Evolutionary conservation across 345 rosid genomes (phyloP).

Genomic region (Populus simonii): DNA sequence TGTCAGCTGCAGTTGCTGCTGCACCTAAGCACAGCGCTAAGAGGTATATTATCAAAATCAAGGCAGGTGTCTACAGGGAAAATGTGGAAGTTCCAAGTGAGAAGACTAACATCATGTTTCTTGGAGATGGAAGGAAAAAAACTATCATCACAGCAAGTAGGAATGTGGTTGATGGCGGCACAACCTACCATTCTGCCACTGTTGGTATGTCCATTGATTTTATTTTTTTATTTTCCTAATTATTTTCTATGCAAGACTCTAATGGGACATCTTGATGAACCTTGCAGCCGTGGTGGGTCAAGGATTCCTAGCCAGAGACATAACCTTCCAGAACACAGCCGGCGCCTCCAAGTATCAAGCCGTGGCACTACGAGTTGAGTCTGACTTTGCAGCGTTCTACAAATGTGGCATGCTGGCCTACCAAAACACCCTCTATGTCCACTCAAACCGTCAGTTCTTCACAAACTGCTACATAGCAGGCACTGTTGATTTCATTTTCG

Average conservation of each 20-base stretch:
- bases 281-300: conserved; percentile 71
- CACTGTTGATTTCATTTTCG: conserved; percentile 84
- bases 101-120: conserved; percentile 71
- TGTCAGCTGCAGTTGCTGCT: conserved; percentile 63
- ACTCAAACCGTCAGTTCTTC: conserved; percentile 68
- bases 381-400: conserved; percentile 78
- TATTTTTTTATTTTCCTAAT: neutral
- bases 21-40: conserved; percentile 58
- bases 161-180: conserved; percentile 71
- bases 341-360: conserved; percentile 76
- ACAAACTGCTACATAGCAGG: conserved; percentile 60
- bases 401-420: conserved; percentile 65
- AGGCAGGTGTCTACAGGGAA: conserved; percentile 73
- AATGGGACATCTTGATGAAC: neutral
- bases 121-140: conserved; percentile 69
- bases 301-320: conserved; percentile 65
- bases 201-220: conserved; percentile 51
- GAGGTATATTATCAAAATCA: conserved; percentile 65
- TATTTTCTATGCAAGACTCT: neutral
- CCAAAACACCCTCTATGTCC: conserved; percentile 77
- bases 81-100: conserved; percentile 75
- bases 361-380: conserved; percentile 71
- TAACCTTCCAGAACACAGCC: conserved; percentile 82
- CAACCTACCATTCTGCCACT: conserved; percentile 88
- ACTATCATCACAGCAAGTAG: conserved; percentile 71